Conservation (phyloP, 148 eudicot genomes). For the Diospyros kaki region DNA sequence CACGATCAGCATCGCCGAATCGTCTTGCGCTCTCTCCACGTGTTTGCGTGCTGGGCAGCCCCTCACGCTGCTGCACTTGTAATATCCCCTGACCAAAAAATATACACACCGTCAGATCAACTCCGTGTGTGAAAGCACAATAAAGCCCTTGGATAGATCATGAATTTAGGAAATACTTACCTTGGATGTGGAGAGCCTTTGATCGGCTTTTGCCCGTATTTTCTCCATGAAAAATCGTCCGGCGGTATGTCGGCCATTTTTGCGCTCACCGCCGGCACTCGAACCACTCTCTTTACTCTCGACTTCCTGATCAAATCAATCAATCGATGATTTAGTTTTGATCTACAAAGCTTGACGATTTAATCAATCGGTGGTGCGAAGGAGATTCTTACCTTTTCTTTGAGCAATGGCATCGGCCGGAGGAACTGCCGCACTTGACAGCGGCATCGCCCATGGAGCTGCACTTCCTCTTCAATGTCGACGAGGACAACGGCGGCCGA, state of each 20-base stretch:
- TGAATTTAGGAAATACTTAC: slow-evolving; percentile 21
- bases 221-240: slow-evolving; percentile 95
- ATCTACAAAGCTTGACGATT: background rate
- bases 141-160: background rate
- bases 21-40: slow-evolving; percentile 79
- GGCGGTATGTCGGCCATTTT: slow-evolving; percentile 95
- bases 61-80: slow-evolving; percentile 89
- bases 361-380: background rate
- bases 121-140: no score
- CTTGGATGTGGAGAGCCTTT: slow-evolving; percentile 97
- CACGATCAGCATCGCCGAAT: slow-evolving; percentile 73
- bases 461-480: slow-evolving; percentile 75
- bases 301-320: slow-evolving; percentile 52
- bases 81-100: slow-evolving; percentile 60
- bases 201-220: slow-evolving; percentile 95
- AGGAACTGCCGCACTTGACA: slow-evolving; percentile 57
- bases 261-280: slow-evolving; percentile 77
- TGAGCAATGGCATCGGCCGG: slow-evolving; percentile 84
- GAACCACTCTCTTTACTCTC: slow-evolving; percentile 65
- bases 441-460: slow-evolving; percentile 57
- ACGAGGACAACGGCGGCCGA: slow-evolving; percentile 56
- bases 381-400: slow-evolving; percentile 60
- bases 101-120: background rate
- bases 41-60: slow-evolving; percentile 93
- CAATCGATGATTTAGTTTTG: slow-evolving; percentile 6